phyloP scores from a whole-genome alignment of 2,329 filamentous ascomycete genomes.

The Piedraia hortae region DNA sequence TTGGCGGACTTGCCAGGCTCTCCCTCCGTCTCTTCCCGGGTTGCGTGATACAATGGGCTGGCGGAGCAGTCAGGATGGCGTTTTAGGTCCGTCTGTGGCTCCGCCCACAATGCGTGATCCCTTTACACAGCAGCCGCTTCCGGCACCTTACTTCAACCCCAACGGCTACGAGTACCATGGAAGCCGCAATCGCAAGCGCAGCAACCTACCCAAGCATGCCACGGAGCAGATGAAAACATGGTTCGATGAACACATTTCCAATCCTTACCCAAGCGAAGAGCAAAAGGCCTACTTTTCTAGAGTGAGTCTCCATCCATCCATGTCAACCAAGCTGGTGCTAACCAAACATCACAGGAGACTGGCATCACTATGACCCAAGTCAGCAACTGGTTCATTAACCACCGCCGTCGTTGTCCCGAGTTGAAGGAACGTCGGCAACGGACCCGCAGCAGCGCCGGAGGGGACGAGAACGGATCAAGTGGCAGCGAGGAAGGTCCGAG shows the following conservation, averaged over 20 bases:
- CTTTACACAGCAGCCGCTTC: too few relatives aligned
- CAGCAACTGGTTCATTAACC: conserved; percentile 17
- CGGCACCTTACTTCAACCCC: conserved; percentile 10
- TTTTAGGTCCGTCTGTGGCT: too few relatives aligned
- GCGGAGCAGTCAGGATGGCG: too few relatives aligned
- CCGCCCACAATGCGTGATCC: too few relatives aligned
- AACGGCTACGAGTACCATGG: conserved; percentile 14
- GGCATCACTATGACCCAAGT: conserved; percentile 16
- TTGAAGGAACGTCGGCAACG: conserved; percentile 13
- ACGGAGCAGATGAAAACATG: conserved; percentile 16
- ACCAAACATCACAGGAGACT: conserved; percentile 6
- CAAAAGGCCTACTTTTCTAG: conserved; percentile 13
- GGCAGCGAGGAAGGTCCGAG: too few relatives aligned
- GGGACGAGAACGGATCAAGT: too few relatives aligned
- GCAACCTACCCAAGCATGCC: conserved; percentile 14
- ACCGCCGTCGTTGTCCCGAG: conserved; percentile 13
- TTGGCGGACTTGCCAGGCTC: too few relatives aligned
- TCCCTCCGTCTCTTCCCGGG: too few relatives aligned
- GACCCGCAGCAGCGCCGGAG: conserved; percentile 3
- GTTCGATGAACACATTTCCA: conserved; percentile 15
- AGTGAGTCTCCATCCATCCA: conserved; percentile 5
- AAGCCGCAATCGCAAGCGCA: conserved; percentile 13
- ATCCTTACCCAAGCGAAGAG: conserved; percentile 15
- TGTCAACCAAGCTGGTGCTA: neutral
- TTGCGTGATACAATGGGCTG: too few relatives aligned